Percentiles rank a stretch among this genome's conserved stretches.
Conservation (phyloP, 768 basidiomycete genomes). For the Podaxis rugospora region DNA sequence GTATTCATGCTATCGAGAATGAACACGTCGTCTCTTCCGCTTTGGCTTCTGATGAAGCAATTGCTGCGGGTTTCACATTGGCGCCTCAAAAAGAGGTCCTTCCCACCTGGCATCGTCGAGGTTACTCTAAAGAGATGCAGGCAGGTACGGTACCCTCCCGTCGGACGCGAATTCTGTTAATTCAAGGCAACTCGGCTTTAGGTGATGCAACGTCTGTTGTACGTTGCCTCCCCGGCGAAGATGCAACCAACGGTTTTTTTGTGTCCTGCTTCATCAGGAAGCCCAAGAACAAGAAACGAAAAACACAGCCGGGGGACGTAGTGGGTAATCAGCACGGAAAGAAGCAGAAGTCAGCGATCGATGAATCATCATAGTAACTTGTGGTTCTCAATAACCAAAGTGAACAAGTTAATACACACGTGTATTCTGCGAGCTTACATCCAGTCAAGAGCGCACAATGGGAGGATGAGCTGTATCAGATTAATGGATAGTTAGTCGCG, state of each 20-base stretch:
- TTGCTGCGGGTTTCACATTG: slow-evolving; percentile 54
- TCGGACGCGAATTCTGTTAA: neutral
- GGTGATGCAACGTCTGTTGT: slow-evolving; percentile 58
- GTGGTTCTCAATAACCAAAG: neutral
- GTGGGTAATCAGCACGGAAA: slow-evolving; percentile 19
- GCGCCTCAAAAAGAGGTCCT: slow-evolving; percentile 66
- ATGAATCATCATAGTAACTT: neutral
- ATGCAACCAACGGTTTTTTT: slow-evolving; percentile 95
- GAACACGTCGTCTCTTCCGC: slow-evolving; percentile 83
- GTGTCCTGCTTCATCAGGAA: slow-evolving; percentile 81
- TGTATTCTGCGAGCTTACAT: slow-evolving; percentile 11
- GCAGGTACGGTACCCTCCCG: slow-evolving; percentile 34
- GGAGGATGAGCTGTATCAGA: slow-evolving; percentile 12
- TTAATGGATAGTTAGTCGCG: slow-evolving; percentile 11
- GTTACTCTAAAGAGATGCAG: slow-evolving; percentile 61
- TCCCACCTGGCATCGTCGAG: slow-evolving; percentile 81
- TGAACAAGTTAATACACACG: slow-evolving; percentile 2
- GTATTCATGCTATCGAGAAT: slow-evolving; percentile 86
- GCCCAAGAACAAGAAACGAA: slow-evolving; percentile 21
- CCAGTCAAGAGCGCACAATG: slow-evolving; percentile 7
- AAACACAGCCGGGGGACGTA: slow-evolving; percentile 17
- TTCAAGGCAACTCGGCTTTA: slow-evolving; percentile 17
- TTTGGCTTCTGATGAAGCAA: slow-evolving; percentile 68
- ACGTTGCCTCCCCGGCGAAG: slow-evolving; percentile 75
- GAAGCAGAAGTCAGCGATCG: slow-evolving; percentile 7